Evolutionary conservation across 1,284 basidiomycete species (phyloP).

Genomic region (Sparassis latifolia): DNA sequence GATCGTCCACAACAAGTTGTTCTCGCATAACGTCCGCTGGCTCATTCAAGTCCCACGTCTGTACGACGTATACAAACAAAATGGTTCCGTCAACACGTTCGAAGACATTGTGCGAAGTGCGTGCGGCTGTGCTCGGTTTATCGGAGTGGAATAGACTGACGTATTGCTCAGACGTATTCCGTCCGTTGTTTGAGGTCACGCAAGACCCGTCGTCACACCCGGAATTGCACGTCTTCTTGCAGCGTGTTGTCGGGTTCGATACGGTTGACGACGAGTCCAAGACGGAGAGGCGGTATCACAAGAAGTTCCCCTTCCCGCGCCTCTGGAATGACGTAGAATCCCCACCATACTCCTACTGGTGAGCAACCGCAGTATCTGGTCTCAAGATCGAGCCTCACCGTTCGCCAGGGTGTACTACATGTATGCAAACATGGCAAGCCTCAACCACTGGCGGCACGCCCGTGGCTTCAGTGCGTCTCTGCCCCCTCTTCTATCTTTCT

Average conservation of each 20-base stretch:
- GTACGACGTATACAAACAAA: conserved; percentile 95
- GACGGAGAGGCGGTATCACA: conserved; percentile 84
- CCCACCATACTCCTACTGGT: conserved; percentile 95
- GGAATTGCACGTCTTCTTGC: conserved; percentile 92
- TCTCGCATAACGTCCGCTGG: conserved; percentile 97
- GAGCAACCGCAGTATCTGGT: background rate
- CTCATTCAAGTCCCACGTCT: conserved; percentile 93
- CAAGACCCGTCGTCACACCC: conserved; percentile 87
- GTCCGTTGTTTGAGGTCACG: conserved; percentile 94
- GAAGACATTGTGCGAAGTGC: conserved; percentile 87
- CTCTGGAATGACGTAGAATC: conserved; percentile 88
- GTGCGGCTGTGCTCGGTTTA: conserved; percentile 25
- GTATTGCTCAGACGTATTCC: conserved; percentile 72
- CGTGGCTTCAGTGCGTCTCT: conserved; percentile 83
- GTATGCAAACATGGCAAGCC: conserved; percentile 92
- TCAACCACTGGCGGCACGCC: conserved; percentile 87
- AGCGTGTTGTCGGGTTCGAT: conserved; percentile 95
- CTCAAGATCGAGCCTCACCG: background rate
- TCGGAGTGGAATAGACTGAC: background rate
- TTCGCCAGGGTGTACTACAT: conserved; percentile 87
- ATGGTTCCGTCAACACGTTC: conserved; percentile 81
- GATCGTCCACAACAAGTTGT: conserved; percentile 91
- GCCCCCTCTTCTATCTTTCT: background rate
- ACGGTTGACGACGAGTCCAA: conserved; percentile 98
- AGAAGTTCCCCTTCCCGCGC: conserved; percentile 92